Evolutionary conservation across 2,329 filamentous ascomycete species (phyloP), one percentile per base, ranked within the genome.

Genomic region (Xylaria hypoxylon): DNA sequence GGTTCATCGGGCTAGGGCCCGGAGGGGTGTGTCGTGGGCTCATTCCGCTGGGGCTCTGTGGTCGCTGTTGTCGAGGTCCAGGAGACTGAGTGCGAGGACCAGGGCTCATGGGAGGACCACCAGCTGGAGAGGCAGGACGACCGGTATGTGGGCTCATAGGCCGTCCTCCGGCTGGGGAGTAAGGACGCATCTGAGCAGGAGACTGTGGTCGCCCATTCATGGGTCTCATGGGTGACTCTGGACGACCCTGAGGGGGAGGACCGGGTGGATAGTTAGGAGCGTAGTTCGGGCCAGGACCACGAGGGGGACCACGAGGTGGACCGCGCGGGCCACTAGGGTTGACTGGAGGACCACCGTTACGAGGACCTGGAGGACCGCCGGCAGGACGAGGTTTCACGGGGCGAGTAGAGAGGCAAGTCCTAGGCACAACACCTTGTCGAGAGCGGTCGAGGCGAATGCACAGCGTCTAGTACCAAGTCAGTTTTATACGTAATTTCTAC

Each of bases 361-460:
- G 75, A 50, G 69, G 57, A 42, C 73, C 70, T 22, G 75, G 84
- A 58, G 82, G 83, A 35, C 82, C 81, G 60, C 80, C 82, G 22
- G 82, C 83, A 45, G 87, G 83, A 51, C 94, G 91, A 52, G 94
- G 93, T 84, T 96, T 97, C 69, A 98, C 92, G 19, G 95, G 93
- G 56, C 94, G 90, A 64, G 93, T 92, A 15, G 96, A 98, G 56
- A 99, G 86, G 81, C 96, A 99, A 42, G 94, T 97, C 72, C 96
- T 89, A 15, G 96, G 96, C 64, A 92, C 93, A 59, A 98, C 96
- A 83, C 96, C 96, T 83, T 98, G 94, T 74, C 92, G 86, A 67
- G 93, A 94, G 70, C 94, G 91, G 79, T 98, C 94, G 74, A 98
- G 90, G 71, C 91, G 91, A 72, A 94, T 92, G 80, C 94, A 97